Percentiles rank a stretch among this genome's conserved stretches.
phyloP scores from a whole-genome alignment of 1,284 basidiomycete genomes.

The Ustilago tritici region DNA sequence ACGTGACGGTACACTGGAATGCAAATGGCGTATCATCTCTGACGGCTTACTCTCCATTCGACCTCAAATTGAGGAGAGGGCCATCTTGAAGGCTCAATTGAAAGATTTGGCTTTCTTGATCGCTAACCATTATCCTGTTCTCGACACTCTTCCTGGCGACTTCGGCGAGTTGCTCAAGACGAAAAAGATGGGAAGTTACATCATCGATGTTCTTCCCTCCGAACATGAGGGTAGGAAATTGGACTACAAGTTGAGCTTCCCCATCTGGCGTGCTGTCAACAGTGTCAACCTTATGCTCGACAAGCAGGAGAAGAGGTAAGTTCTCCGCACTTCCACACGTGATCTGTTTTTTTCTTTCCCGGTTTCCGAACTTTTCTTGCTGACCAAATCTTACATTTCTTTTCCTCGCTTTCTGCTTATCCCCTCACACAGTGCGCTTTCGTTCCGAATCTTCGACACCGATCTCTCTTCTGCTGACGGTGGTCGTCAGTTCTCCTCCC shows the following conservation, averaged over 20 bases:
- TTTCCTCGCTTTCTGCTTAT: constrained; percentile 6
- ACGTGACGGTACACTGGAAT: constrained; percentile 71
- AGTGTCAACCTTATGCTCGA: constrained; percentile 69
- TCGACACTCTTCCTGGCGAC: constrained; percentile 57
- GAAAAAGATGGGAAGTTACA: constrained; percentile 62
- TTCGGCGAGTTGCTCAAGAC: constrained; percentile 49
- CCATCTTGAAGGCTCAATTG: constrained; percentile 77
- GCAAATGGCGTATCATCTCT: constrained; percentile 79
- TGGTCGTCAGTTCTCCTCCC: constrained; percentile 59
- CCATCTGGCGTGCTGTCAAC: constrained; percentile 66
- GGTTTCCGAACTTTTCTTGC: constrained; percentile 21
- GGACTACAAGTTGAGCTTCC: constrained; percentile 54
- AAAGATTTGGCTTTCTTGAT: constrained; percentile 76
- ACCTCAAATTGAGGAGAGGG: constrained; percentile 78
- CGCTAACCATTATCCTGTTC: constrained; percentile 60
- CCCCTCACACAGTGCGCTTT: constrained; percentile 52
- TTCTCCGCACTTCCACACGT: constrained; percentile 8
- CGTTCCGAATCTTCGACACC: constrained; percentile 64
- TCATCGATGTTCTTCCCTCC: constrained; percentile 60
- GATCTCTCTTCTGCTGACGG: constrained; percentile 62
- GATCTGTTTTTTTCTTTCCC: not conserved
- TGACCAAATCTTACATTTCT: constrained; percentile 22
- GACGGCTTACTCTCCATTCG: constrained; percentile 87
- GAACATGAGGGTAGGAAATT: constrained; percentile 57
- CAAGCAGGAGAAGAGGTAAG: constrained; percentile 68